phyloP scores from a whole-genome alignment of 208 protist genomes.

The Wallacemonas collosoma region DNA sequence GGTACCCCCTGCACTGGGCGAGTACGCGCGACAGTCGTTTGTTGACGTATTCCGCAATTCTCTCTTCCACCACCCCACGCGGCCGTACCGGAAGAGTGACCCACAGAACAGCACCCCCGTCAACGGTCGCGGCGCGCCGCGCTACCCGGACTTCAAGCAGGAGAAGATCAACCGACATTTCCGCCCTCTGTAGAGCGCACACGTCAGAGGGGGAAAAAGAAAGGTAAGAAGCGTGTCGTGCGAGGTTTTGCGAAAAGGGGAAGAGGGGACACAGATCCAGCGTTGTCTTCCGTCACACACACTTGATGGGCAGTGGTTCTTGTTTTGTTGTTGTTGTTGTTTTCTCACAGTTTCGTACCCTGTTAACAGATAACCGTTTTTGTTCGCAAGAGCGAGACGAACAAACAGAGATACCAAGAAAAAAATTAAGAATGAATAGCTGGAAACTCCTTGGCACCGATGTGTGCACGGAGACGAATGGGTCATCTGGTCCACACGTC shows the following conservation, averaged over 20 bases:
- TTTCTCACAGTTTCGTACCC: too few species aligned
- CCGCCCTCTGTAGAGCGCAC: conserved; percentile 45
- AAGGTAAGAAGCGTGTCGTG: background rate
- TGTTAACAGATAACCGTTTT: too few species aligned
- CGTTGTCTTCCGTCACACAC: too few species aligned
- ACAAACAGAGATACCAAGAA: background rate
- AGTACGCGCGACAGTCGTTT: conserved; percentile 82
- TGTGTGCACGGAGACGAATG: too few species aligned
- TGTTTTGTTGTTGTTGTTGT: too few species aligned
- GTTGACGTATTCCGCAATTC: conserved; percentile 78
- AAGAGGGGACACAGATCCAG: background rate
- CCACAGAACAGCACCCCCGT: conserved; percentile 70
- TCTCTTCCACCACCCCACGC: conserved; percentile 76
- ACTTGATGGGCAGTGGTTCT: too few species aligned
- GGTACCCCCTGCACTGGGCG: conserved; percentile 79
- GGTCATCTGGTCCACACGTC: too few species aligned
- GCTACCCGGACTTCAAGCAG: conserved; percentile 80
- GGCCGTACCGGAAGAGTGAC: conserved; percentile 59
- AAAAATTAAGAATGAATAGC: background rate
- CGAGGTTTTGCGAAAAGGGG: background rate
- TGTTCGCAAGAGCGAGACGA: background rate
- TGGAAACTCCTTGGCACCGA: too few species aligned
- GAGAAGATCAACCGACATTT: conserved; percentile 64
- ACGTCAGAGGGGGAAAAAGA: background rate
- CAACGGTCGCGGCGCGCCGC: conserved; percentile 48